Evolutionary conservation across 805 yeast genomes (phyloP), one percentile per base, ranked within the genome.

Genomic region (Saturnispora besseyi): DNA sequence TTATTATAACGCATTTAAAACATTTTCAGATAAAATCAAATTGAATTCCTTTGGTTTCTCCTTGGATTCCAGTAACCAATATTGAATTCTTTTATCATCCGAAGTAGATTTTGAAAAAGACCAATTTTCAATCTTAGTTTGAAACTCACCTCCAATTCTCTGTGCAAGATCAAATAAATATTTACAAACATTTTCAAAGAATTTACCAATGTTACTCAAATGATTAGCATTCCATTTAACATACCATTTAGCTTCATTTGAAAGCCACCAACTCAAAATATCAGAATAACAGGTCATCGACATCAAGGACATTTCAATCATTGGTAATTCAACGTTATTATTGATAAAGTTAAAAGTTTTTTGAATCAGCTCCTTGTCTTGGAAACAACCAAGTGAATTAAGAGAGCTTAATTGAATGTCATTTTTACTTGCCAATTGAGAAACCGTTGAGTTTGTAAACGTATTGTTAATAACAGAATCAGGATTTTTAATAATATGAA

Each of bases 371-470:
- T 75, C 77, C 8, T 60, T 62, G 44, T 73, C 71, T 10, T 63
- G 56, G 22, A 72, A 70, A 57, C 72, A 81, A 0, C 84, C 79
- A 15, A 84, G 62, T 3, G 83, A 71, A 34, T 76, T 69, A 5
- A 82, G 63, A 0, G 86, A 83, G 7, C 74, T 69, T 3, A 78
- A 73, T 60, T 81, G 84, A 28, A 82, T 62, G 15, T 76, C 77
- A 11, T 60, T 55, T 3, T 48, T 48, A 12, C 30, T 12, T 26
- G 51, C 46, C n/a, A 32, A 18, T 42, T 47, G 50, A 26, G 50
- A 47, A 26, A 47, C 50, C 12, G 58, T 41, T 2, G 53, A 50
- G 3, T 51, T 40, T 31, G 58, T 57, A 2, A 51, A 38, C 5
- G 76, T 60, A 52, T 74, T 68, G 10, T 64, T 65, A 10, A 67